Evolutionary conservation across 2,329 filamentous ascomycete species (phyloP), one percentile per base, ranked within the genome.

Genomic region (Trichophyton benhamiae): DNA sequence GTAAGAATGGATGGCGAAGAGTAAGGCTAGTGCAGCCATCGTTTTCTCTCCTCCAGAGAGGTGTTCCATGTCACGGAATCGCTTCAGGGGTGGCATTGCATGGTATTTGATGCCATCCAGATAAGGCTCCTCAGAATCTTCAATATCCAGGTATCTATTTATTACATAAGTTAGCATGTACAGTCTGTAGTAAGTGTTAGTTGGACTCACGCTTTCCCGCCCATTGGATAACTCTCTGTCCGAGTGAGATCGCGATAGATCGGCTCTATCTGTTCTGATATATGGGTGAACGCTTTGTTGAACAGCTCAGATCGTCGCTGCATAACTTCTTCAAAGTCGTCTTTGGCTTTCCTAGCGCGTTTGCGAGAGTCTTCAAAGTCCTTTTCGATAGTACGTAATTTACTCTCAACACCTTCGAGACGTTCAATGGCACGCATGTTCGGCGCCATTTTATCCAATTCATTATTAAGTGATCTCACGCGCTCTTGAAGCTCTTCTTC

Each of bases 21-120:
- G 82, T 46, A 99, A 81, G n/a, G 94, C 94, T 44, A 99, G 80
- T 13, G 94, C 94, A 1, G 94, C 94, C 87, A 99, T 99, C 0
- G 94, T 99, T 80, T 99, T 99, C 77, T 99, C 94, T 61, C 94
- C 94, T 69, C 94, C 94, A 0, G 90, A 96, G 8, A 99, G 79
- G 72, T 96, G 94, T 74, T 99, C 94, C 94, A 99, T 99, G 74
- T 99, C 95, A 68, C 94, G 84, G 83, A 99, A 99, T 53, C 94
- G 90, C 78, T 99, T 99, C 65, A 96, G 84, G 1, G 94, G 94
- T 20, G 94, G 94, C 91, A 97, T 99, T 65, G 94, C 95, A 72
- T 97, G 91, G 76, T 99, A 99, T 72, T 96, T 96, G 76, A 99
- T 91, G 36, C 94, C 94, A 46, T 89, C 90, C 3, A 96, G 83